Base-by-base conservation (phyloP, 352 stramenopile genomes). In the Globisporangium sylvaticum region DNA sequence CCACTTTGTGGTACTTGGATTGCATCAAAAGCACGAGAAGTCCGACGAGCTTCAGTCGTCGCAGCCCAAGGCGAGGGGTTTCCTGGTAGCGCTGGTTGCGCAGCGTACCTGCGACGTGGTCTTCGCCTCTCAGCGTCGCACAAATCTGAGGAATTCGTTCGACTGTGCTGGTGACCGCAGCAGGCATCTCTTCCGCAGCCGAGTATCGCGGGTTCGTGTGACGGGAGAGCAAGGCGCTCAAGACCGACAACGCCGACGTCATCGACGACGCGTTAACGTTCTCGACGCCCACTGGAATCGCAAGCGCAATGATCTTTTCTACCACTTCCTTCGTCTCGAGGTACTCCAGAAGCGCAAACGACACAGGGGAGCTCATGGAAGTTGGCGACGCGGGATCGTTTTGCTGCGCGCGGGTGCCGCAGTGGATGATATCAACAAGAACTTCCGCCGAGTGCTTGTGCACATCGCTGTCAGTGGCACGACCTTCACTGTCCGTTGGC, bases 361-460 rank as follows among this genome's bases (percentile, higher is more conserved):
- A 92, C 34, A 81, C 75, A 0, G 79, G 79, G 9, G 87, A 70
- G 46, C 56, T 84, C 9, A 73, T 76, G 34, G 81, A 87, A 18
- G 78, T 80, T 27, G 85, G 85, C 12, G 85, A 92, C 9, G 75
- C 71, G 24, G 83, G 83, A 58, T 91, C 83, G 46, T 74, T 89
- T 67, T 91, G 83, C 67, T 94, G 83, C 12, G 82, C 80, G 32
- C 85, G 85, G 20, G 81, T 90, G 55, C 83, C 87, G 44, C 85
- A 94, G 72, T 95, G 87, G 70, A 95, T 92, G 67, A 95, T 89
- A 70, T 95, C 87, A 39, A 91, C 83, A 18, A 92, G 69, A 48
- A 94, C 83, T 66, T 95, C 87, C 9, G 85, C 78, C 48, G 85
- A 84, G 74, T 95, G 87, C 70, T 92, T 94, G 74, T 95, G 87